phyloP scores from a whole-genome alignment of 2,329 filamentous ascomycete genomes.

The Neopestalotiopsis rosae region DNA sequence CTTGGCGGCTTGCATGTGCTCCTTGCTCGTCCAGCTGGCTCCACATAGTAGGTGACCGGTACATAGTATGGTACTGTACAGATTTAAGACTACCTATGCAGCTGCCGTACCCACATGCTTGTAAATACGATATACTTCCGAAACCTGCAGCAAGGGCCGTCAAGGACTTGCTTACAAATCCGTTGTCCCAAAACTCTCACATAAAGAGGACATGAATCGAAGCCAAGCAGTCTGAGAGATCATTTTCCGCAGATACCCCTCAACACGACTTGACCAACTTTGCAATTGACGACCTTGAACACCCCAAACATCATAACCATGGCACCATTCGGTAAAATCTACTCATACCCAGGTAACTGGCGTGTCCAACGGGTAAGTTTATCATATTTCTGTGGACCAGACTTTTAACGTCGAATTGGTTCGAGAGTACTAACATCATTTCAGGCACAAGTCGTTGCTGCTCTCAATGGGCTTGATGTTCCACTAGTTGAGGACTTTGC shows the following conservation, averaged over 20 bases:
- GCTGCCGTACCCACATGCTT: background rate
- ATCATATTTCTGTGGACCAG: background rate
- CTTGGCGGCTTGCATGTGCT: too few species aligned
- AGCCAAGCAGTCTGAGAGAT: background rate
- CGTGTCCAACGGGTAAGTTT: conserved; percentile 41
- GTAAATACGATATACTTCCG: background rate
- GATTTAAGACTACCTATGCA: too few species aligned
- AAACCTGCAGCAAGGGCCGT: background rate
- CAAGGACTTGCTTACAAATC: background rate
- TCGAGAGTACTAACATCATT: background rate
- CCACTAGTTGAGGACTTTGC: conserved; percentile 41
- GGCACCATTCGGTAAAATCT: conserved; percentile 46
- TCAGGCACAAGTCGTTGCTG: conserved; percentile 41
- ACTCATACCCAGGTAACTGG: conserved; percentile 42
- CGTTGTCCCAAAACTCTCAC: background rate
- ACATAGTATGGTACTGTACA: too few species aligned
- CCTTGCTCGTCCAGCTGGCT: too few species aligned
- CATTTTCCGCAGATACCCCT: background rate
- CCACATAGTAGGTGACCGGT: too few species aligned
- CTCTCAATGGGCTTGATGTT: conserved; percentile 46
- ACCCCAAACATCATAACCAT: conserved; percentile 30
- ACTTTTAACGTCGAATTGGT: background rate
- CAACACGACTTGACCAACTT: background rate
- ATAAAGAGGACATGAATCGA: background rate
- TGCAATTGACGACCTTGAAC: background rate